These are phyloP conservation scores for Fusarium equiseti DNA, from an alignment of 2,329 filamentous ascomycete genomes.

Conservation along the genomic window DNA sequence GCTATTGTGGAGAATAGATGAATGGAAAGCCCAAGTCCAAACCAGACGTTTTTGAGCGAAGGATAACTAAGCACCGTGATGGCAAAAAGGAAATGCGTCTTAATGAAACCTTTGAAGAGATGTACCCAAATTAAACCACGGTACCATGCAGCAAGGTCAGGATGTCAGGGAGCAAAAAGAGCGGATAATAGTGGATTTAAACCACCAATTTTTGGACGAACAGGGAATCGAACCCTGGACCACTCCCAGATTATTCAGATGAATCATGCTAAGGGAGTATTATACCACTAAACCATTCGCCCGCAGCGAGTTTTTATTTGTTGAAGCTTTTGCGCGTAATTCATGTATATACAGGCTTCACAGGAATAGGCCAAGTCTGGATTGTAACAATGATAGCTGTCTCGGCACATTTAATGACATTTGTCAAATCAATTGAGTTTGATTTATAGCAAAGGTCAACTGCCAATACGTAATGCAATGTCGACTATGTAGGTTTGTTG, in stretches of 20 bases:
- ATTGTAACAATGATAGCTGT: not conserved
- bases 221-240: constrained; percentile 35
- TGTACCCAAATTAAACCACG: no score
- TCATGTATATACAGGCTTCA: fast-evolving
- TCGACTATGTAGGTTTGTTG: no score
- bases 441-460: fast-evolving
- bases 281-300: constrained; percentile 20
- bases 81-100: not conserved
- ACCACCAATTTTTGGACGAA: constrained; percentile 23
- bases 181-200: constrained; percentile 12
- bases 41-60: not conserved
- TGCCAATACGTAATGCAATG: fast-evolving
- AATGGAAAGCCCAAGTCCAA: fast-evolving
- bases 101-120: not conserved
- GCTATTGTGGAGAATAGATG: not conserved
- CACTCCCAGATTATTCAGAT: constrained; percentile 16
- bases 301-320: constrained; percentile 11
- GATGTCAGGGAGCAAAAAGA: not conserved
- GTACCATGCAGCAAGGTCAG: no score
- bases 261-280: constrained; percentile 27
- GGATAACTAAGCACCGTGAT: not conserved
- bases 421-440: no score
- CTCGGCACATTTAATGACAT: no score
- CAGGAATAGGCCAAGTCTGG: fast-evolving
- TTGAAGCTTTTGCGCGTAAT: fast-evolving